These are phyloP conservation scores for Mycena haematopus DNA, from an alignment of 768 basidiomycete genomes.

Conservation along the genomic window DNA sequence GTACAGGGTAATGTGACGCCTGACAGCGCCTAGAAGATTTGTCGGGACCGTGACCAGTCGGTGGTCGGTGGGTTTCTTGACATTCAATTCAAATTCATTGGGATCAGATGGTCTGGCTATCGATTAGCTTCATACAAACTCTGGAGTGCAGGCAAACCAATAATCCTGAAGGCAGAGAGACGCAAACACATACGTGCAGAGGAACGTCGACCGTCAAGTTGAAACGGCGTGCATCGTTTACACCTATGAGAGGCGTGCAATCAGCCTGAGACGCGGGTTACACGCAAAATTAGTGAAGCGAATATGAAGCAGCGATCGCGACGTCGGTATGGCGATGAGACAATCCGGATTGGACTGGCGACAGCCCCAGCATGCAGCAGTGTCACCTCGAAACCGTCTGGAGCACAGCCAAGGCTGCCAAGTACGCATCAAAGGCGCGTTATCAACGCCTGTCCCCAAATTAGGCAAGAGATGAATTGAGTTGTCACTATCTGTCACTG, in stretches of 20 bases:
- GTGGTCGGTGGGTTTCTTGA: background rate
- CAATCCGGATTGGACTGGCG: background rate
- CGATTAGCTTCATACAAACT: background rate
- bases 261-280: background rate
- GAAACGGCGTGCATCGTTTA: background rate
- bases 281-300: background rate
- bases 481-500: conserved; percentile 24
- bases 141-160: background rate
- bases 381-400: conserved; percentile 15
- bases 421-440: background rate
- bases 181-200: conserved; percentile 1
- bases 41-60: background rate
- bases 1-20: background rate
- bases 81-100: background rate
- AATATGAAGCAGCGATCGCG: background rate
- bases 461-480: background rate
- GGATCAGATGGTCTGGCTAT: background rate
- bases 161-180: background rate
- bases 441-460: conserved; percentile 16
- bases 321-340: conserved; percentile 18
- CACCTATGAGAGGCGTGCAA: background rate
- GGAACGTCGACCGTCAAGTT: conserved; percentile 1
- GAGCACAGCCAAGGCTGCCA: conserved; percentile 21
- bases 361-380: background rate
- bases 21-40: background rate